Evolutionary conservation across 73 alveolate genomes (phyloP).

Genomic region (Paramecium tetraurelia): DNA sequence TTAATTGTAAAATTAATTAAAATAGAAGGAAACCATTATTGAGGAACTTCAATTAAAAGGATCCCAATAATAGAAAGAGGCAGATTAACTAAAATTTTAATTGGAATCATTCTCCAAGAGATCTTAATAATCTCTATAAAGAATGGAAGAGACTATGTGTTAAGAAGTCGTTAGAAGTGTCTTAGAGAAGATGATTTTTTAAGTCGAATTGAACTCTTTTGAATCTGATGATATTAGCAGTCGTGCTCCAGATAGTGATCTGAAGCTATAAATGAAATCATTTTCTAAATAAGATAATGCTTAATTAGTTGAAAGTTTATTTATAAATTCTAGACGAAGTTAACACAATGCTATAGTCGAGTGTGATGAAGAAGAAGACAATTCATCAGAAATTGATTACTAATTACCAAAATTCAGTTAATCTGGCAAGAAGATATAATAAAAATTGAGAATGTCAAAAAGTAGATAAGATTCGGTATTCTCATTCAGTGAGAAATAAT

Average conservation of each 20-base stretch:
- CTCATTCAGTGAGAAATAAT: conserved; percentile 24
- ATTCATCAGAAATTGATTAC: neutral
- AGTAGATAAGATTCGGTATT: conserved; percentile 42
- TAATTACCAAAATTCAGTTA: conserved; percentile 14
- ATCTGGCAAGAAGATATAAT: neutral
- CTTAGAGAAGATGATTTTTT: conserved; percentile 3
- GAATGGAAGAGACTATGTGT: conserved; percentile 38
- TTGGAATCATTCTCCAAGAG: neutral
- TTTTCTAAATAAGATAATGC: conserved; percentile 19
- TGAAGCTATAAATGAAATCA: conserved; percentile 4
- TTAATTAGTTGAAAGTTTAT: conserved; percentile 31
- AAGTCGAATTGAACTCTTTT: conserved; percentile 15
- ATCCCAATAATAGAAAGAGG: neutral
- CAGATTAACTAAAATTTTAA: neutral
- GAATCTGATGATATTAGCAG: conserved; percentile 37
- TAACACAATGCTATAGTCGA: neutral
- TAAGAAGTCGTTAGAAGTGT: conserved; percentile 18
- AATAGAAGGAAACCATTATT: neutral
- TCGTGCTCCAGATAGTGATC: conserved; percentile 40
- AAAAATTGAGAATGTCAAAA: conserved; percentile 17
- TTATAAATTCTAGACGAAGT: conserved; percentile 38
- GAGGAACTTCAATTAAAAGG: neutral
- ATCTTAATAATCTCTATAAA: conserved; percentile 30
- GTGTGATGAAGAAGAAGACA: conserved; percentile 20
- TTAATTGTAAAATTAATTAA: neutral